A percentile compares a stretch with the other conserved stretches of the same genome.
Conservation (phyloP, 192 early-diverging fungal genomes). For the Radiomyces spectabilis region DNA sequence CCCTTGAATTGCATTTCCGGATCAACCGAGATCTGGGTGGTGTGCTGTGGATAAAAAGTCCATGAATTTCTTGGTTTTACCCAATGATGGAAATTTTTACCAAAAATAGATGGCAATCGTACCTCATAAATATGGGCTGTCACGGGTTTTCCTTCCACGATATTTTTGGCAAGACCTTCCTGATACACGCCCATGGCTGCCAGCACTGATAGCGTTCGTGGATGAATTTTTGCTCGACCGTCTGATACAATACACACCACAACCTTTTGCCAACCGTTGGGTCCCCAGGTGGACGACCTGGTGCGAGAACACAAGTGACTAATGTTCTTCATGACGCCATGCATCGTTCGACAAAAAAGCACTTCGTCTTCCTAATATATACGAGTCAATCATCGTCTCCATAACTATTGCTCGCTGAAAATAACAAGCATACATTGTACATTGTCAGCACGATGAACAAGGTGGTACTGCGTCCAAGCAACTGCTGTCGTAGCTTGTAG, state of each 20-base stretch:
- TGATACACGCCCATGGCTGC: slow-evolving; percentile 75
- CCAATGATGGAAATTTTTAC: too few relatives aligned
- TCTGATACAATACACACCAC: slow-evolving; percentile 75
- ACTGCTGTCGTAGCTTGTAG: slow-evolving; percentile 59
- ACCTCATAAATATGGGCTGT: slow-evolving; percentile 62
- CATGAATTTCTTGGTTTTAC: too few relatives aligned
- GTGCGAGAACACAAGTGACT: slow-evolving; percentile 57
- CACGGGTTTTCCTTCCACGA: slow-evolving; percentile 55
- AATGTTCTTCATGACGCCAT: slow-evolving; percentile 73
- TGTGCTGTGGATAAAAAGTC: slow-evolving; percentile 50
- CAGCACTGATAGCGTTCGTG: slow-evolving; percentile 53
- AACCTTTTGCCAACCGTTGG: slow-evolving; percentile 64
- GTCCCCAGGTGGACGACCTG: slow-evolving; percentile 44
- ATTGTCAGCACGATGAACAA: slow-evolving; percentile 79
- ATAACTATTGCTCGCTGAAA: not conserved
- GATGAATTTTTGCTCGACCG: slow-evolving; percentile 63
- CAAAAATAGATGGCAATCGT: too few relatives aligned
- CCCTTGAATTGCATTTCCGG: slow-evolving; percentile 66
- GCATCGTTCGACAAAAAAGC: slow-evolving; percentile 71
- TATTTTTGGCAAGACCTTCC: slow-evolving; percentile 63
- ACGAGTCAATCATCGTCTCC: slow-evolving; percentile 17
- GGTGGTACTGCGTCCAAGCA: slow-evolving; percentile 59
- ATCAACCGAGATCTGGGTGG: slow-evolving; percentile 68
- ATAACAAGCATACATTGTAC: slow-evolving; percentile 43
- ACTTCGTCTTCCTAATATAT: slow-evolving; percentile 56